Evolutionary conservation across 1,284 basidiomycete genomes (phyloP), one percentile per base, ranked within the genome.

Genomic region (Leccinum solheimii): DNA sequence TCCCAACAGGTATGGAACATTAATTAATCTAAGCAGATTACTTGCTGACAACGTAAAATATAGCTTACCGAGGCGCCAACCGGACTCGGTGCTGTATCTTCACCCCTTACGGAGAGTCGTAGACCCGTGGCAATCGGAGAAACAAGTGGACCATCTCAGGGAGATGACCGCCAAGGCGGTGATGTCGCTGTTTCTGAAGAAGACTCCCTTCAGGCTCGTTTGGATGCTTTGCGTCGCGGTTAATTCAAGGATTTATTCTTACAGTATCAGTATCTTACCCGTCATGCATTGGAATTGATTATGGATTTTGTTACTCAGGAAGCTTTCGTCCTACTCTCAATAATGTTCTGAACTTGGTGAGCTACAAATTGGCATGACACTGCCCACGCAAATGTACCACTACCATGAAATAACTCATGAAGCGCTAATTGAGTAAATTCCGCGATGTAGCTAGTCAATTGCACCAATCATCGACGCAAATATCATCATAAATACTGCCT

Each of bases 61-160:
- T 71, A 95, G 94, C 86, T 97, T 61, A 87, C 86, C 6, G 93
- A 95, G 55, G 86, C 93, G 4, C 95, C 95, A 1, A 89, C 86
- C 21, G 85, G 87, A 30, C 80, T 93, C 51, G 62, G 72, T 11
- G 86, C 83, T 3, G 70, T 84, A 26, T 78, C 87, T 1, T 85
- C 89, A 16, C 81, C 90, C 11, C 79, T 91, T 14, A 76, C 83
- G 1, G 84, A 88, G 56, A 80, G 80, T 51, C 86, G 89, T 60
- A 88, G 90, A 70, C 85, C 93, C 3, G 90, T 98, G 11, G 94
- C 93, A 3, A 71, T 95, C 7, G 91, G 91, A 34, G 91, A 90
- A 64, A 77, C 82, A 3, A 77, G 79, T 2, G 83, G 80, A 5
- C 69, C 80, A 8, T 69, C 78, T 62, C 74, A 69, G 34, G 73